Percentiles rank a stretch among this genome's conserved stretches.
These are phyloP conservation scores for Sugiyamaella marilandica DNA, from an alignment of 805 yeast genomes.

Conservation along the genomic window DNA sequence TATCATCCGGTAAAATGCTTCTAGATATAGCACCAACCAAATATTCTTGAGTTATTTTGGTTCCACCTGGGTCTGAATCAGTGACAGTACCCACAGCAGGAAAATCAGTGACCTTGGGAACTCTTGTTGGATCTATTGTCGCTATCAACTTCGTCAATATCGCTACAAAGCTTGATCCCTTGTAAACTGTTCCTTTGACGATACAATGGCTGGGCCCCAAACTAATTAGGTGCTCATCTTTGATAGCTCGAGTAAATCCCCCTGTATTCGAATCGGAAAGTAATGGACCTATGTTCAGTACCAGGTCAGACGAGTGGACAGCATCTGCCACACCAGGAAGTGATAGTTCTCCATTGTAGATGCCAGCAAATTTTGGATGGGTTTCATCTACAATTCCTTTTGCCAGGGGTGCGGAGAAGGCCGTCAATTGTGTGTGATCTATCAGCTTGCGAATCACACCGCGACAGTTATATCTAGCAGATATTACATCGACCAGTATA, in stretches of 20 bases:
- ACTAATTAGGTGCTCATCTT: constrained; percentile 41
- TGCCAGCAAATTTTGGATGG: constrained; percentile 60
- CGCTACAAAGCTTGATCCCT: constrained; percentile 45
- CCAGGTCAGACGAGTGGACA: constrained; percentile 57
- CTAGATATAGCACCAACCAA: constrained; percentile 40
- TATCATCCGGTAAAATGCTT: constrained; percentile 57
- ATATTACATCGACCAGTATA: constrained; percentile 64
- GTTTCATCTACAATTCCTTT: constrained; percentile 71
- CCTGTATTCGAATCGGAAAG: constrained; percentile 69
- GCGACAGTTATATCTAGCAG: constrained; percentile 54
- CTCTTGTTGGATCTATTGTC: constrained; percentile 32
- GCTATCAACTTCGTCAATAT: constrained; percentile 43
- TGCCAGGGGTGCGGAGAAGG: constrained; percentile 61
- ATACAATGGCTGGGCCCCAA: constrained; percentile 52
- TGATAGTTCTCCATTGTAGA: constrained; percentile 61
- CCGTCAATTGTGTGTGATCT: constrained; percentile 46
- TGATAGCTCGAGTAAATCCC: constrained; percentile 48
- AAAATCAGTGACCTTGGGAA: constrained; percentile 23
- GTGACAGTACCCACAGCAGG: constrained; percentile 30
- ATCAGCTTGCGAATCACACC: constrained; percentile 46
- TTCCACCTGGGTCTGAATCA: constrained; percentile 13
- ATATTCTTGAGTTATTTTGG: constrained; percentile 38
- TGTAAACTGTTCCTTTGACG: constrained; percentile 40
- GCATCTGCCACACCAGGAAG: constrained; percentile 43
- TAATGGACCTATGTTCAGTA: constrained; percentile 66